Evolutionary conservation across 352 stramenopile genomes (phyloP), one percentile per base, ranked within the genome.

Genomic region (Globisporangium lucens): DNA sequence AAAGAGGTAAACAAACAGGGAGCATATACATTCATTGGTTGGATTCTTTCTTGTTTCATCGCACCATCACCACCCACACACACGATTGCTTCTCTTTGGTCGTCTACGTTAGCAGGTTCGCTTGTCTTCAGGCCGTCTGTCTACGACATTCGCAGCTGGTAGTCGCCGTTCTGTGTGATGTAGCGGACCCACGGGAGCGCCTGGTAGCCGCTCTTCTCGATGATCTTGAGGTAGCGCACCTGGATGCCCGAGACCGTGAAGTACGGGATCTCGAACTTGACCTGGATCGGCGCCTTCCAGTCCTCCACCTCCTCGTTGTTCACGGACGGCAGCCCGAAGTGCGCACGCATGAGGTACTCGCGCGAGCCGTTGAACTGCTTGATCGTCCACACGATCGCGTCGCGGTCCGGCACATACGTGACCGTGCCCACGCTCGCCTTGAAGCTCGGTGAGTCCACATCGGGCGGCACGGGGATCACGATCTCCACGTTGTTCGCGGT

Each of bases 401-500:
- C 97, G 64, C 97, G 96, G 77, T 99, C 98, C 1, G 98, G 98
- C 38, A 99, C 87, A 71, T 99, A 99, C 36, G 95, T 98, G 10
- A 99, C 98, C 27, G 85, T 98, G 30, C 98, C 98, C 63, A 99
- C 98, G 67, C 82, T 98, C 60, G 91, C 94, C 78, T 99, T 99
- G 82, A 99, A 99, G 68, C 90, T 98, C 8, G 98, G 98, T 70
- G 93, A 98, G 76, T 99, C 98, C 3, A 99, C 98, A 83, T 99
- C 98, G 15, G 90, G 90, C 29, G 98, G 98, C 38, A 99, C 97
- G 2, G 98, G 97, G 69, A 99, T 99, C 58, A 99, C 96, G 71
- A 99, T 99, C 80, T 99, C 97, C 20, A 99, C 98, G 79, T 99
- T 99, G 84, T 99, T 99, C 51, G 98, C 98, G 62, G 99, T 98